These are phyloP conservation scores for Sindora glabra DNA, from an alignment of 306 rosid species.

Conservation along the genomic window DNA sequence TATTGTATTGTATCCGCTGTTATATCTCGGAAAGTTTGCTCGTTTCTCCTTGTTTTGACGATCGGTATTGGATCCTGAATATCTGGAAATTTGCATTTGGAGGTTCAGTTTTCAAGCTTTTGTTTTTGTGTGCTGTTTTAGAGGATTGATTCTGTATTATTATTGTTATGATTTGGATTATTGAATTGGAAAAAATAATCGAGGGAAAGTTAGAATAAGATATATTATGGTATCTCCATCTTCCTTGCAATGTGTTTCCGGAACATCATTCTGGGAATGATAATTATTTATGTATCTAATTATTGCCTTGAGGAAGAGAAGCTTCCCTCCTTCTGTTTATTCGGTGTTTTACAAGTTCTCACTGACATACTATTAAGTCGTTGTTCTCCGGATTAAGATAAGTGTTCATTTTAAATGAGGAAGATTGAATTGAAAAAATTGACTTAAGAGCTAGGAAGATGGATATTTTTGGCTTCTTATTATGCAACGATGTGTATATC, in stretches of 20 bases:
- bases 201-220: neutral
- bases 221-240: neutral
- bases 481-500: no score
- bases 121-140: neutral
- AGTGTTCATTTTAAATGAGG: neutral
- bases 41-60: neutral
- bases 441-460: neutral
- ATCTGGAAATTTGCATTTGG: constrained; percentile 7
- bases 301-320: neutral
- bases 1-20: neutral
- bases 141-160: neutral
- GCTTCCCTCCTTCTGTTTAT: neutral
- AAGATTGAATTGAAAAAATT: neutral
- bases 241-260: no score
- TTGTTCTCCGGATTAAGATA: neutral
- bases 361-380: neutral
- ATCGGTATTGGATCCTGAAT: neutral
- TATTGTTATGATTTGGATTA: neutral
- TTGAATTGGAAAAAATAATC: neutral
- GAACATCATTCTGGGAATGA: no score
- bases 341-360: neutral
- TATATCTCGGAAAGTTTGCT: neutral
- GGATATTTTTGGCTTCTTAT: neutral
- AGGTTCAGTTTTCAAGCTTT: constrained; percentile 5
- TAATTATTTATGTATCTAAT: no score